Evolutionary conservation across 306 rosid species (phyloP).

Genomic region (Oxytropis ochrocephala): DNA sequence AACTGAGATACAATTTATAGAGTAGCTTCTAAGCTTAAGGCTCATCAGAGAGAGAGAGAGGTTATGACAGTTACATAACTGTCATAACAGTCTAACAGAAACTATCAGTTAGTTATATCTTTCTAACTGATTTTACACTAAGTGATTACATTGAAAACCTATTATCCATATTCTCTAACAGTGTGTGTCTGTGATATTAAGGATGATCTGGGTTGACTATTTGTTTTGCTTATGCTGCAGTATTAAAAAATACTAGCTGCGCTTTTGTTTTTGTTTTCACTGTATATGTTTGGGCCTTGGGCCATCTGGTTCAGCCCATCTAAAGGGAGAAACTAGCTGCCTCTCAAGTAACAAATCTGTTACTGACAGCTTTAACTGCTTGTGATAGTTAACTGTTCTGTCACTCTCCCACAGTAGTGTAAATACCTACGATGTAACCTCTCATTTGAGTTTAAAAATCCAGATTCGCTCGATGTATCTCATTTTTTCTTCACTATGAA

Average conservation of each 20-base stretch:
- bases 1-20: too few relatives aligned
- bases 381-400: background rate
- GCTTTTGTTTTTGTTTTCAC: background rate
- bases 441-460: background rate
- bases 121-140: too few relatives aligned
- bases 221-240: slow-evolving; percentile 38
- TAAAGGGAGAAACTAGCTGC: background rate
- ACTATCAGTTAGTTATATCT: too few relatives aligned
- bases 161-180: too few relatives aligned
- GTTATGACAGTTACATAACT: too few relatives aligned
- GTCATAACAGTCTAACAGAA: too few relatives aligned
- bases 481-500: background rate
- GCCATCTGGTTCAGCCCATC: background rate
- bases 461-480: background rate
- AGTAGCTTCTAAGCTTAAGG: too few relatives aligned
- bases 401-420: background rate
- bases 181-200: background rate
- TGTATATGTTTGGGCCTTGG: background rate
- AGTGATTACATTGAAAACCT: too few relatives aligned
- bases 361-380: background rate
- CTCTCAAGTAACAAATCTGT: background rate
- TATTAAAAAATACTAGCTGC: too few relatives aligned
- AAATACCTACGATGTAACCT: background rate
- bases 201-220: slow-evolving; percentile 9
- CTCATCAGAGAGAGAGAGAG: too few relatives aligned